Base-by-base conservation (phyloP, 345 rosid species). In the Tarenaya hassleriana region DNA sequence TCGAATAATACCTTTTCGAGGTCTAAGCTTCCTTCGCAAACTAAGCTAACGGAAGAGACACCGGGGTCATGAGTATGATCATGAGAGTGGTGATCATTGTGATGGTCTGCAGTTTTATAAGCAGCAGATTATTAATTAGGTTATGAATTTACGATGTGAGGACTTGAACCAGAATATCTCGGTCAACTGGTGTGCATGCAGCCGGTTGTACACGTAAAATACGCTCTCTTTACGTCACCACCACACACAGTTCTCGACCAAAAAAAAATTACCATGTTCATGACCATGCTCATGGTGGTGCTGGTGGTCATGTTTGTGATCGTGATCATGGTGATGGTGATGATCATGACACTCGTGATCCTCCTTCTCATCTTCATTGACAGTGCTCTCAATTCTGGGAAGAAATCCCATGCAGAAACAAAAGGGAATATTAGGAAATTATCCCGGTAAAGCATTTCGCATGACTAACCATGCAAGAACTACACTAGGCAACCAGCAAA, bases 51-150 rank as follows among this genome's bases (percentile, higher is more conserved):
- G 24, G 96, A 92, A 62, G 98, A 75, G 71, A 92, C 90, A 41
- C 90, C 90, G 1, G 95, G 96, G 74, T 92, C 98, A 54, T 92
- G 98, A 66, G 86, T 61, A 70, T 91, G 95, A 71, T 84, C 96
- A 64, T 82, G 92, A 24, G 29, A 24, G 29, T 24, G 29, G 29
- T 24, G 29, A 24, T 24, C 29, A 33, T 65, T 32, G 50, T 87
- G 84, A 74, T 82, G 90, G 31, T 79, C 98, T 92, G 62, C 57
- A 1, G 53, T 55, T 41, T 16, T 12, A 49, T 17, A 48, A 14
- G 41, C 17, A 60, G 10, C n/a, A n/a, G n/a, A n/a, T n/a, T n/a
- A 42, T 19, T 55, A 37, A 37, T 65, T 65, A 57, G 33, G 8
- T 24, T 2, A 24, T 24, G 29, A n/a, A n/a, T n/a, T 50, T 42